Base-by-base conservation (phyloP, 2,329 filamentous ascomycete genomes). In the Zymoseptoria pseudotritici region DNA sequence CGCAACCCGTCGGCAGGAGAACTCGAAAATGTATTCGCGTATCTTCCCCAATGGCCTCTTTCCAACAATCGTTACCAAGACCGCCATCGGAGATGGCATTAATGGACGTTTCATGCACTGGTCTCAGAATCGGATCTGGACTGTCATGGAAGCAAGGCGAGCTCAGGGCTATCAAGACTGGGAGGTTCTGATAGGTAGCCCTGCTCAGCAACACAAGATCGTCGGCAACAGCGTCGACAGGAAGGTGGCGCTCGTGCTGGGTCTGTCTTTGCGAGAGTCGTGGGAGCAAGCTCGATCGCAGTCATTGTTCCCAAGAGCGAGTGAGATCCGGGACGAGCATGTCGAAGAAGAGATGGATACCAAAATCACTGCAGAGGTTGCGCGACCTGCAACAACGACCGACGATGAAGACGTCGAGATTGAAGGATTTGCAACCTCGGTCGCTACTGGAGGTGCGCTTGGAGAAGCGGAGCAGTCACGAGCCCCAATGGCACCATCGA, bases 141-240 rank as follows among this genome's bases (percentile, higher is more conserved):
- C 81, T 0, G 72, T 93, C 2, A 78, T 87, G 76, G 90, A 94
- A 71, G 82, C 80, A 0, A 76, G 87, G 1, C 77, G 88, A 1
- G 86, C 85, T 0, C 90, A 94, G 70, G 87, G 88, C 0, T 85
- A 88, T 50, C 83, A 79, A 0, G 88, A 93, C 58, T 64, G 85
- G 5, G 90, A 93, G 59, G 80, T 92, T 0, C 71, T 95, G 0
- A 72, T 92, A 0, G 89, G 89, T 0, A 67, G 57, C 0, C 71
- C 80, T 0, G 9, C 46, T 0, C 75, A 85, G 1, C 86, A 90
- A 68, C 86, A 83, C 75, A 82, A 80, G 58, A 83, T 90, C 20
- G 78, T 92, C 0, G 90, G 90, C 0, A 95, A 95, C 71, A 89
- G 86, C 26, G 90, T 95, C 0, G 83, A 89, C 2, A 77, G 89